Evolutionary conservation across 208 protist genomes (phyloP).

Genomic region (Spongospora subterranea): DNA sequence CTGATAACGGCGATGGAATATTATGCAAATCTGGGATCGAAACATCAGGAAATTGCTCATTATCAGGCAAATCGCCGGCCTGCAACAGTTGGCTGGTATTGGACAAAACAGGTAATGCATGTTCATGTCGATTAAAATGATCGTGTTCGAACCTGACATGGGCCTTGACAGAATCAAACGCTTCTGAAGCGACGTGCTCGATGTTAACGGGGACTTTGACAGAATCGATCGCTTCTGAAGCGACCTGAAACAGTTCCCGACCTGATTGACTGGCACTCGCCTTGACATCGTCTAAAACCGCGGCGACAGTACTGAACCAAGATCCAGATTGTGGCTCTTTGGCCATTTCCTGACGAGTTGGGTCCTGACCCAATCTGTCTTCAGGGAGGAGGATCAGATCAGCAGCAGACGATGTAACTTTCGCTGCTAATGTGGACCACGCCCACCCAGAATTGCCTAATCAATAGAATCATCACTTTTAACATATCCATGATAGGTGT

Average conservation of each 20-base stretch:
- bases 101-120: too few species aligned
- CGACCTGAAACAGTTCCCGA: constrained; percentile 28
- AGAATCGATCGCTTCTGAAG: background rate
- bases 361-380: background rate
- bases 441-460: background rate
- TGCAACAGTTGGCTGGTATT: too few species aligned
- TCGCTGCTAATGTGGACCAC: background rate
- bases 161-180: too few species aligned
- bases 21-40: too few species aligned
- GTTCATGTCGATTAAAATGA: too few species aligned
- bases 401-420: constrained; percentile 15
- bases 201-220: too few species aligned
- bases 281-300: constrained; percentile 33
- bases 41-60: too few species aligned
- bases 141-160: too few species aligned
- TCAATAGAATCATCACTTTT: background rate
- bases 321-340: background rate
- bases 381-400: constrained; percentile 23
- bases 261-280: constrained; percentile 16
- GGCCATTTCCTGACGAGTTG: background rate
- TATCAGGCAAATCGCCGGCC: too few species aligned
- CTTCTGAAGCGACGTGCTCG: too few species aligned
- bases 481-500: background rate
- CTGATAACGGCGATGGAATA: too few species aligned
- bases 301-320: background rate